Evolutionary conservation across 306 rosid genomes (phyloP), one percentile per base, ranked within the genome.

Genomic region (Cucurbita moschata): DNA sequence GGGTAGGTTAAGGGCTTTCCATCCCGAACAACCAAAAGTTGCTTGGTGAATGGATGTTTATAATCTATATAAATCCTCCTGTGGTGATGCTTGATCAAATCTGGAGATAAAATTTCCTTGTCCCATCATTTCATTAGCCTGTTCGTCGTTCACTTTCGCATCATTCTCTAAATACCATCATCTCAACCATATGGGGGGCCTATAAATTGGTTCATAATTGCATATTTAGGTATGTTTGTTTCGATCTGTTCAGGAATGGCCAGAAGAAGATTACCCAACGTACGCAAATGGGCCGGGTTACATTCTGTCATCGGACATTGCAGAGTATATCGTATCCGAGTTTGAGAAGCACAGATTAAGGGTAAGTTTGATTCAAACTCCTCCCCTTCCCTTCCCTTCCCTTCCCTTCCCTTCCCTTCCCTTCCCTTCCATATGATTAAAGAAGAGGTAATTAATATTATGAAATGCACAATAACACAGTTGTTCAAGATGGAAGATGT

Each of bases 401-500:
- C 73, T 23, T 23, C 26, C 26, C 26, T 19, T 19, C 19, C 12
- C 26, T 13, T 12, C 5, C 42, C 46, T 66, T 19, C 19, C 12
- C 26, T 13, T 12, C 37, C 35, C 73, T 26, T 26, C 26, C 26
- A 21, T 21, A 21, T 21, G 23, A 21, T 21, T 21, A 21, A 21
- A 21, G 23, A 21, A 21, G 23, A 21, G 23, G 23, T 21, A 21
- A 21, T 21, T 21, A 21, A 21, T 21, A 21, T 1, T 3, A 43
- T 8, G 15, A 55, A 62, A 43, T 58, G 26, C 37, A 10, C 35
- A 13, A 10, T 50, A 73, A 57, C 52, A 75, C 92, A 92, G 98
- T 79, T 92, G 62, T 92, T 90, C 82, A 92, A 92, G 86, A 92
- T 92, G 98, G 98, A 92, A 81, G 98, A 92, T 63, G 98, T 92